phyloP scores from a whole-genome alignment of 225 moss, liverwort and hornwort genomes.

The Neckera pumila region DNA sequence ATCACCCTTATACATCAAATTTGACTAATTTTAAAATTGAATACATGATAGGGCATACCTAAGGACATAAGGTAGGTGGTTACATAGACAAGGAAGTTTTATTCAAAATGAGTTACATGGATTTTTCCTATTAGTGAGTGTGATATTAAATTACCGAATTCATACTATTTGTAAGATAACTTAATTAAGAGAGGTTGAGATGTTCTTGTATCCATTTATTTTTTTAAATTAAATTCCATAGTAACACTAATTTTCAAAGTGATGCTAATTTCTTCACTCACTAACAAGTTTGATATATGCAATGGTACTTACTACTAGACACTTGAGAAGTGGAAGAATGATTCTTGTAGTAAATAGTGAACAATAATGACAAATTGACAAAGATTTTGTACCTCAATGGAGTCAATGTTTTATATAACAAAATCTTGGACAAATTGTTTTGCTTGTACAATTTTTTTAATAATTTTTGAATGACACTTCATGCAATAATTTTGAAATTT shows the following conservation, averaged over 20 bases:
- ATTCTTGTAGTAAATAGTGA: background rate
- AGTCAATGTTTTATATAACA: background rate
- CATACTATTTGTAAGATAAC: background rate
- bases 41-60: accelerated
- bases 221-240: background rate
- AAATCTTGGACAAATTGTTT: background rate
- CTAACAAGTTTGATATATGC: background rate
- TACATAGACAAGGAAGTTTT: background rate
- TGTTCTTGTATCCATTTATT: accelerated
- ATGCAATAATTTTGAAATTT: background rate
- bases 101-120: background rate
- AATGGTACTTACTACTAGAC: too few species aligned
- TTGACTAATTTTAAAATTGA: background rate
- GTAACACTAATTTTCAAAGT: background rate
- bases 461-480: background rate
- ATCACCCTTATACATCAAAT: background rate
- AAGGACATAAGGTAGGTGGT: accelerated
- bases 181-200: background rate
- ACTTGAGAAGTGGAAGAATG: background rate
- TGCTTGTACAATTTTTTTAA: background rate
- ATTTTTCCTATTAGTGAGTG: background rate
- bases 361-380: background rate
- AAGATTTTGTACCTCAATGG: background rate
- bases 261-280: background rate
- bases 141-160: background rate